Conservation (phyloP, 1,284 basidiomycete genomes). For the Phylloporus sp. region DNA sequence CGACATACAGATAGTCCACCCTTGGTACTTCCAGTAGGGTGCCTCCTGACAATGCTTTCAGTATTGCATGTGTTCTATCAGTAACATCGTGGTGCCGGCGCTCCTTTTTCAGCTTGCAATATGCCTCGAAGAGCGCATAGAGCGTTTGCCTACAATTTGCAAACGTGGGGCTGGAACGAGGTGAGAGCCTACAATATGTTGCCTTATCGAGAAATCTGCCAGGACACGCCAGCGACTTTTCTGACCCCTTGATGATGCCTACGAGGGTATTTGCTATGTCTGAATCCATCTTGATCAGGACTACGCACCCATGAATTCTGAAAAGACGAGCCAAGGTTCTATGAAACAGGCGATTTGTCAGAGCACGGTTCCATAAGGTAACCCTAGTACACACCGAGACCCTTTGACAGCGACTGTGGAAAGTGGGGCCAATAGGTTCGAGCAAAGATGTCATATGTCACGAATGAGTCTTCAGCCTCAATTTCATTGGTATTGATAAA, state of each 20-base stretch:
- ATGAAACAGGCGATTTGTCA: constrained; percentile 4
- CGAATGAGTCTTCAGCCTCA: constrained; percentile 30
- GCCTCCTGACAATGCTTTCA: constrained; percentile 46
- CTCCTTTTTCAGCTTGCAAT: constrained; percentile 55
- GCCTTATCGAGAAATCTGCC: constrained; percentile 52
- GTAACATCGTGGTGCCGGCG: constrained; percentile 64
- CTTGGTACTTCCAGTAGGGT: constrained; percentile 48
- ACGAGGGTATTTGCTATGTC: constrained; percentile 2
- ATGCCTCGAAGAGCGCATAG: constrained; percentile 65
- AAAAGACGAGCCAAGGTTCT: constrained; percentile 73
- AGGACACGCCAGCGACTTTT: constrained; percentile 49
- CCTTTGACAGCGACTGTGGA: constrained; percentile 21
- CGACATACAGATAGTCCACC: constrained; percentile 65
- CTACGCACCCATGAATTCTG: constrained; percentile 68
- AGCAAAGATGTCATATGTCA: constrained; percentile 63
- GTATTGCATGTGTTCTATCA: constrained; percentile 68
- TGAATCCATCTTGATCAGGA: not conserved
- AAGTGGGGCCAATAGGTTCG: constrained; percentile 72
- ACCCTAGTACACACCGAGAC: constrained; percentile 66
- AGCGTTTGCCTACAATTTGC: constrained; percentile 54
- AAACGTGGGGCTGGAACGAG: constrained; percentile 63
- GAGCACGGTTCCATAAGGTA: no score
- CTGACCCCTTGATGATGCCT: constrained; percentile 77
- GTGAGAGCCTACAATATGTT: constrained; percentile 57
- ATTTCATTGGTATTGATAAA: constrained; percentile 28